A percentile compares a stretch with the other conserved stretches of the same genome.
phyloP scores from a whole-genome alignment of 345 rosid species.

The Carallia brachiata region DNA sequence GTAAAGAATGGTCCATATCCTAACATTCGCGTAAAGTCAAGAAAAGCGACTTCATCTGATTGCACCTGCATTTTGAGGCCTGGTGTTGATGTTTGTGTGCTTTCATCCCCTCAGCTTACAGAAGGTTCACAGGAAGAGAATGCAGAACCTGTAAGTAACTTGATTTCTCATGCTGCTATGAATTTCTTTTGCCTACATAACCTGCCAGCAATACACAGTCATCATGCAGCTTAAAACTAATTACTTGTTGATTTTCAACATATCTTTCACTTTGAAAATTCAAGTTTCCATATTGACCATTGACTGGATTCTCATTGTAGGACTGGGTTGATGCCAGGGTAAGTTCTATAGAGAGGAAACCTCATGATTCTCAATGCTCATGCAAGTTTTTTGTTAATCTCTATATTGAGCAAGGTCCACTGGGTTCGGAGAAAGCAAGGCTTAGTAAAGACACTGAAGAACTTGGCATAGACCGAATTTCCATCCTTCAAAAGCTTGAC shows the following conservation, averaged over 20 bases:
- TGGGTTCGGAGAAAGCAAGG: constrained; percentile 53
- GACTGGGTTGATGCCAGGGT: constrained; percentile 83
- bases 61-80: constrained; percentile 77
- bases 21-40: constrained; percentile 65
- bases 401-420: constrained; percentile 52
- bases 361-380: constrained; percentile 56
- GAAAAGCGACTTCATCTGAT: constrained; percentile 55
- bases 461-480: constrained; percentile 52
- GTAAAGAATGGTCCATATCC: constrained; percentile 47
- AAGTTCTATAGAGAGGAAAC: constrained; percentile 70
- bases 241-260: constrained; percentile 1
- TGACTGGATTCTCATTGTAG: constrained; percentile 32
- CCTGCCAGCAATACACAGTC: background rate
- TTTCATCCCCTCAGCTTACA: constrained; percentile 24
- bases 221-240: background rate
- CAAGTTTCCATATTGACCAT: background rate
- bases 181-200: background rate
- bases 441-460: constrained; percentile 43
- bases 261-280: constrained; percentile 1
- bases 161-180: background rate
- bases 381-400: constrained; percentile 62
- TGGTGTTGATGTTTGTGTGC: constrained; percentile 71
- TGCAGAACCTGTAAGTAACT: constrained; percentile 39
- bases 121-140: constrained; percentile 32
- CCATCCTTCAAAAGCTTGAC: constrained; percentile 60